Evolutionary conservation across 2,329 filamentous ascomycete genomes (phyloP).

Genomic region (Nemania serpens): DNA sequence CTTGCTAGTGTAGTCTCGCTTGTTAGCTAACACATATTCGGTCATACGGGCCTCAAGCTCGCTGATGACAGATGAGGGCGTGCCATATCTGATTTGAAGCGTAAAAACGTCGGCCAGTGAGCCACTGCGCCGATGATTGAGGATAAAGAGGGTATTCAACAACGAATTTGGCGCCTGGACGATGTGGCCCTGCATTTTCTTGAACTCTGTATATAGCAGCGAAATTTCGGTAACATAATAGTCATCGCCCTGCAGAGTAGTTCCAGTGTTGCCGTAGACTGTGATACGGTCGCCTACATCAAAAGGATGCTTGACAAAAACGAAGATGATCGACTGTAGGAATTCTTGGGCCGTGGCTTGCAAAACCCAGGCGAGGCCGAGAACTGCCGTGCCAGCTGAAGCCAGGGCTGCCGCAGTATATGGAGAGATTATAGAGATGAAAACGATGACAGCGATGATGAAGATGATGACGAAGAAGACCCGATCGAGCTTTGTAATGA

Average conservation of each 20-base stretch:
- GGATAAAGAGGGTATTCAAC: conserved; percentile 89
- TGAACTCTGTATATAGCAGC: conserved; percentile 93
- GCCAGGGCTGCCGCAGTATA: conserved; percentile 91
- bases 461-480: conserved; percentile 87
- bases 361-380: conserved; percentile 91
- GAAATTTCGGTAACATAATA: conserved; percentile 97
- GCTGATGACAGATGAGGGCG: conserved; percentile 79
- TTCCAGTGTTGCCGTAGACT: conserved; percentile 87
- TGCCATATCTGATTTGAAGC: conserved; percentile 86
- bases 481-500: conserved; percentile 86
- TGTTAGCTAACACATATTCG: conserved; percentile 82
- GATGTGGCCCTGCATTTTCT: conserved; percentile 97
- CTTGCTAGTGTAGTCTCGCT: conserved; percentile 85
- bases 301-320: conserved; percentile 96
- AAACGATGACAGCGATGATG: conserved; percentile 80
- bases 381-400: conserved; percentile 82
- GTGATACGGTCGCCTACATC: conserved; percentile 93
- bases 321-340: conserved; percentile 89
- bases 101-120: conserved; percentile 84
- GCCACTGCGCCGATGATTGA: conserved; percentile 91
- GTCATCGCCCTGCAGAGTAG: conserved; percentile 79
- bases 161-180: conserved; percentile 96
- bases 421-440: conserved; percentile 86
- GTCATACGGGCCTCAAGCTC: conserved; percentile 78
- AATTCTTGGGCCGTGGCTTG: conserved; percentile 94